Base-by-base conservation (phyloP, 306 rosid species). In the Trichosanthes cucumerina region DNA sequence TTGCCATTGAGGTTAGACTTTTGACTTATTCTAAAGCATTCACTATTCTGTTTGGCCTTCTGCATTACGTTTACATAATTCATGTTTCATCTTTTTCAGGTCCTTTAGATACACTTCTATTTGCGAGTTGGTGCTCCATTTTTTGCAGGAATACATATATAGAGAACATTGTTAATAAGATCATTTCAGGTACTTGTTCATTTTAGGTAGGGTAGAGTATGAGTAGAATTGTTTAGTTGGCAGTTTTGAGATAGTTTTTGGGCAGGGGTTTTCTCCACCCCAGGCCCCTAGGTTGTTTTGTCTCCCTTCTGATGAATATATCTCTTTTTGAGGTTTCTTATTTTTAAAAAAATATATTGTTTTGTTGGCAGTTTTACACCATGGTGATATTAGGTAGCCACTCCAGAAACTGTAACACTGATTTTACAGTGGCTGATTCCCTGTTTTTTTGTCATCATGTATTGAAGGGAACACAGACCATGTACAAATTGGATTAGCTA, bases 131-230 rank as follows among this genome's bases (percentile, higher is more conserved):
- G 15, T 7, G 60, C 43, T 72, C 16, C 24, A 16, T 46, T 33
- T 46, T 33, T 28, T 74, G 62, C 60, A 74, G 63, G 46, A 16
- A 74, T 10, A 1, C n/a, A 9, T 50, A 50, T 18, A 50, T 74
- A 74, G 47, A 18, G 43, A 73, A 46, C 77, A 50, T 33, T 74
- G 78, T 74, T 33, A 49, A 49, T 74, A 74, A 18, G 78, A 74
- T 74, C 63, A 19, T 31, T 72, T 44, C 24, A 72, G 9, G 28
- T 41, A 47, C 77, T 15, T 19, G 53, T 72, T 46, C 58, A 3
- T 33, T 74, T 28, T 73, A 73, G 56, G 56, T 71, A 49, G 60
- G 60, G 18, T 73, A 2, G 43, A 16, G 44, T 4, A 18, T 73
- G 78, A 73, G 62, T 16, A 73, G 60, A 26, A 47, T 28, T 47